A percentile compares a stretch with the other conserved stretches of the same genome.
These are phyloP conservation scores for Aureobasidium pullulans DNA, from an alignment of 2,329 filamentous ascomycete genomes.

Conservation along the genomic window DNA sequence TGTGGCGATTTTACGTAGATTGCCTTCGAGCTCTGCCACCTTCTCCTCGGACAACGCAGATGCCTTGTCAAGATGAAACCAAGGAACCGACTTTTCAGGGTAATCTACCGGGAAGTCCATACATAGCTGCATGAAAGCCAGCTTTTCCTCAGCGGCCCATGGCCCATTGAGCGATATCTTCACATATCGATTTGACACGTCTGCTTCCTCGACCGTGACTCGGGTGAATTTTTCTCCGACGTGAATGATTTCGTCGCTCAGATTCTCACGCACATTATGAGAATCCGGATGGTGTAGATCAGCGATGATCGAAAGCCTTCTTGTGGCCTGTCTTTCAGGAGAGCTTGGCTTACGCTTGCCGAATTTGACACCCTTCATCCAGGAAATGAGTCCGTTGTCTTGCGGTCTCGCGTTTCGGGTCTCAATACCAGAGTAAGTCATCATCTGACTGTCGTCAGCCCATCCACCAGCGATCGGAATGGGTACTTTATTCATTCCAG, in stretches of 20 bases:
- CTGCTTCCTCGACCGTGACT: constrained; percentile 52
- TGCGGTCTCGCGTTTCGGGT: constrained; percentile 32
- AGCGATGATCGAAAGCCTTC: constrained; percentile 13
- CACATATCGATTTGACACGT: constrained; percentile 46
- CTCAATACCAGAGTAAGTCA: constrained; percentile 41
- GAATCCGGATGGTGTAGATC: not conserved
- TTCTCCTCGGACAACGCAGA: constrained; percentile 45
- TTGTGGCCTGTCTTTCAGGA: constrained; percentile 11
- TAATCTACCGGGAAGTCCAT: constrained; percentile 53
- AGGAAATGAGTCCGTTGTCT: constrained; percentile 49
- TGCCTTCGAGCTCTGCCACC: constrained; percentile 41
- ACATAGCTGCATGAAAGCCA: constrained; percentile 49
- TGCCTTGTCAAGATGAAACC: constrained; percentile 51
- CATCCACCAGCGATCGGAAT: constrained; percentile 16
- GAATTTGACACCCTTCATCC: constrained; percentile 60
- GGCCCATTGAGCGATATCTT: constrained; percentile 53
- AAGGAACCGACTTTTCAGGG: constrained; percentile 42
- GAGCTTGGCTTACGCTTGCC: constrained; percentile 30
- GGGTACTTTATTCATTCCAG: constrained; percentile 20
- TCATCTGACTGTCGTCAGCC: constrained; percentile 39
- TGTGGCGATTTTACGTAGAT: constrained; percentile 49
- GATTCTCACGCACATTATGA: constrained; percentile 35
- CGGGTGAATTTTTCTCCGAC: constrained; percentile 55
- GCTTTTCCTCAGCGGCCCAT: constrained; percentile 47
- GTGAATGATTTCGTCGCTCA: constrained; percentile 55